A percentile compares a stretch with the other conserved stretches of the same genome.
Evolutionary conservation across 192 early-diverging fungal genomes (phyloP).

Genomic region (Mortierella antarctica): DNA sequence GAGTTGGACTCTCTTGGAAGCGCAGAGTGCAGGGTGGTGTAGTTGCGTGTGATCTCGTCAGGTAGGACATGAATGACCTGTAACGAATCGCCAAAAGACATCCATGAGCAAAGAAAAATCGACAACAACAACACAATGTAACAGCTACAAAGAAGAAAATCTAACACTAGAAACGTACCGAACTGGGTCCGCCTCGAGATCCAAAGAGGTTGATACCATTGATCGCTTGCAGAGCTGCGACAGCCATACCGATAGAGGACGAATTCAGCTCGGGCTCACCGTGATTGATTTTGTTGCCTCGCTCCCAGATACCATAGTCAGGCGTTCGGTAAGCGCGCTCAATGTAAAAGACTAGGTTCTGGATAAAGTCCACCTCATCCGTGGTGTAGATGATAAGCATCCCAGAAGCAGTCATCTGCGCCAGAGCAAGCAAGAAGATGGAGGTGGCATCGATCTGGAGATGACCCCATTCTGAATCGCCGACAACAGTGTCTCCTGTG

Average conservation of each 20-base stretch:
- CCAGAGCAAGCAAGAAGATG: conserved; percentile 80
- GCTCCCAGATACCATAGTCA: conserved; percentile 91
- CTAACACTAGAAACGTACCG: conserved; percentile 56
- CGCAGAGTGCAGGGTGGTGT: conserved; percentile 80
- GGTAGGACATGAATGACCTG: conserved; percentile 84
- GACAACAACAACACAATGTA: background rate
- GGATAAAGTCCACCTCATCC: conserved; percentile 88
- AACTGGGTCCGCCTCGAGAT: conserved; percentile 78
- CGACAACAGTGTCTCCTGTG: conserved; percentile 87
- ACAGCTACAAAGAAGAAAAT: background rate
- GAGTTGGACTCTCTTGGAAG: conserved; percentile 87
- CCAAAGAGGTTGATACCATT: conserved; percentile 91
- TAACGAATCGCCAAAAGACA: background rate
- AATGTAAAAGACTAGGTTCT: conserved; percentile 92
- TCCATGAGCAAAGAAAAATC: too few relatives aligned
- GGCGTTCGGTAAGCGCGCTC: conserved; percentile 86
- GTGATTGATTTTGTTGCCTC: conserved; percentile 90
- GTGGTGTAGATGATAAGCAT: conserved; percentile 80
- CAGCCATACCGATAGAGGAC: conserved; percentile 89
- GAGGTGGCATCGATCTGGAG: conserved; percentile 91
- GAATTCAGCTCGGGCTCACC: conserved; percentile 89
- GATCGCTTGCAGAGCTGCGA: conserved; percentile 86
- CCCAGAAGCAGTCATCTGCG: conserved; percentile 87
- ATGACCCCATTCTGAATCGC: conserved; percentile 88
- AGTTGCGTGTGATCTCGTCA: conserved; percentile 87